Base-by-base conservation (phyloP, 148 eudicot genomes). In the Camellia lanceoleosa region DNA sequence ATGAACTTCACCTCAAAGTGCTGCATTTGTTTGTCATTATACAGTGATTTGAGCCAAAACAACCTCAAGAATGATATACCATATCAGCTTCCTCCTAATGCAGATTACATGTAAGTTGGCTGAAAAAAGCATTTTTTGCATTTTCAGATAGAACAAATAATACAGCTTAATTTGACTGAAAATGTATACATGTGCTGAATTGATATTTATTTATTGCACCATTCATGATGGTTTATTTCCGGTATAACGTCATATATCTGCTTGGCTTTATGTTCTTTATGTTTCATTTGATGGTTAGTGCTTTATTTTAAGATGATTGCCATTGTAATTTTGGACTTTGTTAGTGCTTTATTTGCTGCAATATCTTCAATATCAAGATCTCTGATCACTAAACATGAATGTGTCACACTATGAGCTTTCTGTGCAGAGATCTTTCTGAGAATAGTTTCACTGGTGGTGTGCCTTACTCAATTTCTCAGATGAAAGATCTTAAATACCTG, bases 41-140 rank as follows among this genome's bases (percentile, higher is more conserved):
- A 71, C 91, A 91, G 95, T 77, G 95, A 91, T 82, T 71, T 88
- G 77, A 91, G 95, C 84, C 68, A 84, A 51, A 91, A 91, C 84
- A 91, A 91, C 71, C 76, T 91, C 78, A 79, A 78, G 16, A 86
- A 84, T 58, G 89, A 87, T 66, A 82, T 91, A 73, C 95, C 95
- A 16, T 91, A 88, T 80, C 90, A 90, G 68, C 93, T 91, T 79
- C 95, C 95, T 83, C 93, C 93, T 42, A 88, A 88, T 78, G 49
- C 83, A 42, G 42, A 68, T 75, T 87, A 79, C 76, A 47, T 91
- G 94, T 91, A 83, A 89, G 91, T 90, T 23, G 38, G 66, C 51
- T 38, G 66, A 55, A 64, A 65, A 41, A 63, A 52, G 20, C 66
- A 38, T 71, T 73, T 71, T 73, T 71, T 65, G 13, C 44, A 49